Evolutionary conservation across 2,329 filamentous ascomycete genomes (phyloP).

Genomic region (Intubia oerlemansii): DNA sequence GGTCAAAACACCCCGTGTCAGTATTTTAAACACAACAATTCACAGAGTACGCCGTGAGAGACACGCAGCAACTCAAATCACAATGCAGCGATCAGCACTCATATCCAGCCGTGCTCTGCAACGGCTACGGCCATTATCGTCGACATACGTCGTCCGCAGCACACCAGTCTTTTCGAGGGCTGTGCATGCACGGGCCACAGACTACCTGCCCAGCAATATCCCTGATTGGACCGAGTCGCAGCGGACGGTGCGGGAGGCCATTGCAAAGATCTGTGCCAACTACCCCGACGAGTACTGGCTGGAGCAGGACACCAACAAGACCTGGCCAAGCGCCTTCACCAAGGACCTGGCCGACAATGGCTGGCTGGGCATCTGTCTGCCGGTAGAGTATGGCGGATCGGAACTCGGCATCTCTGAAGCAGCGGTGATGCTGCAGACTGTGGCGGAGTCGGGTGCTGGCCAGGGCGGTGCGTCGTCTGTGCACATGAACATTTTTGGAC

Average conservation of each 20-base stretch:
- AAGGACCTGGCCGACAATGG: conserved; percentile 52
- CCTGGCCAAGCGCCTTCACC: conserved; percentile 58
- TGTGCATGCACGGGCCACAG: not conserved
- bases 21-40: no score
- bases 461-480: conserved; percentile 49
- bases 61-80: no score
- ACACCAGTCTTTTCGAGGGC: no score
- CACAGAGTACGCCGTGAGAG: no score
- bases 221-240: conserved; percentile 6
- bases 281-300: conserved; percentile 34
- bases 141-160: no score
- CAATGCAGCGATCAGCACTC: no score
- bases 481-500: conserved; percentile 51
- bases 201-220: conserved; percentile 1
- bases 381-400: conserved; percentile 51
- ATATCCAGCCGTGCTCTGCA: no score
- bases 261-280: conserved; percentile 5
- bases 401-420: conserved; percentile 64
- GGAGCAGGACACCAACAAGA: conserved; percentile 35
- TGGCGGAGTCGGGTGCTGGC: conserved; percentile 51
- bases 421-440: conserved; percentile 74
- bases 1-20: no score
- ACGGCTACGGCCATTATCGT: no score
- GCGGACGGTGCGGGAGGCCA: conserved; percentile 6
- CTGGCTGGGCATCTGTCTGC: conserved; percentile 65